A percentile compares a stretch with the other conserved stretches of the same genome.
Evolutionary conservation across 1,284 basidiomycete genomes (phyloP).

Genomic region (Cutaneotrichosporon curvatum): DNA sequence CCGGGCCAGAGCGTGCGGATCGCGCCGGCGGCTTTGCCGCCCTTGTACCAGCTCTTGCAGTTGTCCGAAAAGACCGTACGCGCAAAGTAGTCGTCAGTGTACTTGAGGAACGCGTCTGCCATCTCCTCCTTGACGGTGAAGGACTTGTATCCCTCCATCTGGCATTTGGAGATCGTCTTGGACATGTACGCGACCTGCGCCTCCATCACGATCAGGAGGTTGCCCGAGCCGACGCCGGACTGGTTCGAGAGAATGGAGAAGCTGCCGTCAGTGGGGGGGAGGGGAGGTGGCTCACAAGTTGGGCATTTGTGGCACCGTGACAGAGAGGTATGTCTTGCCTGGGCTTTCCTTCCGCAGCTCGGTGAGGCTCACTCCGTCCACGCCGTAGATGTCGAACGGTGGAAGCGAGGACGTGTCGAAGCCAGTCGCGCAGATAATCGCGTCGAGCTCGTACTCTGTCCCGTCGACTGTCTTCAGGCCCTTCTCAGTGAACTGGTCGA

Average conservation of each 20-base stretch:
- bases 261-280: slow-evolving; percentile 1
- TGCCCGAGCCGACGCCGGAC: slow-evolving; percentile 8
- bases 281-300: slow-evolving; percentile 16
- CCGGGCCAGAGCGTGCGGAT: slow-evolving; percentile 25
- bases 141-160: slow-evolving; percentile 10
- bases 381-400: slow-evolving; percentile 25
- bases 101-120: slow-evolving; percentile 28
- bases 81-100: slow-evolving; percentile 26
- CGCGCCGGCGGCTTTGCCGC: slow-evolving; percentile 9
- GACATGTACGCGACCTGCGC: slow-evolving; percentile 19
- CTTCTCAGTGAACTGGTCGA: slow-evolving; percentile 23
- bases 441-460: slow-evolving; percentile 25
- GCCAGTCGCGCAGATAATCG: slow-evolving; percentile 33
- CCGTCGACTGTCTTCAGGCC: slow-evolving; percentile 20
- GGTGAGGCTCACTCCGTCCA: slow-evolving; percentile 27
- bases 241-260: slow-evolving; percentile 10
- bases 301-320: slow-evolving; percentile 28
- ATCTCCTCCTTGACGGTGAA: slow-evolving; percentile 26
- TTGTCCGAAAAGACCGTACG: slow-evolving; percentile 26
- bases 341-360: slow-evolving; percentile 25
- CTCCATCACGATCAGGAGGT: slow-evolving; percentile 20
- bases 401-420: slow-evolving; percentile 32
- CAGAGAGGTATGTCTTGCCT: slow-evolving; percentile 25
- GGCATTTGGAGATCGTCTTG: slow-evolving; percentile 13
- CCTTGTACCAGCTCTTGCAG: slow-evolving; percentile 30